Percentiles rank a stretch among this genome's conserved stretches.
Conservation (phyloP, 768 basidiomycete species). For the Psilocybe azurescens region DNA sequence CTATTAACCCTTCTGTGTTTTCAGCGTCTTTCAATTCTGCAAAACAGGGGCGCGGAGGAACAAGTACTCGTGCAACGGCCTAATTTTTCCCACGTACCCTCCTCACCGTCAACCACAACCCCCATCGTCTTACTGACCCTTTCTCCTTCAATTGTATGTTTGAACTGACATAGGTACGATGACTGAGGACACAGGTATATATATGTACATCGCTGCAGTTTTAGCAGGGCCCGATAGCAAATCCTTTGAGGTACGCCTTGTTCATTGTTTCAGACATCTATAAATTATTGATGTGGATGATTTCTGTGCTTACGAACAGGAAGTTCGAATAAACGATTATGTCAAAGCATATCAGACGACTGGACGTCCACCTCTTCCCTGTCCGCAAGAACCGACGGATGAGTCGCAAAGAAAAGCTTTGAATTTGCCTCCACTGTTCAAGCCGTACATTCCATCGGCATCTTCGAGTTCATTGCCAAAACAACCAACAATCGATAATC, state of each 20-base stretch:
- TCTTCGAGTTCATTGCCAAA: background rate
- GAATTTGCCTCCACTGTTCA: constrained; percentile 56
- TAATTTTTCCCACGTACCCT: background rate
- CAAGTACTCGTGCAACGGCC: too few species aligned
- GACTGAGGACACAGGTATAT: background rate
- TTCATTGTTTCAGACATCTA: background rate
- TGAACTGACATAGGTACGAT: background rate
- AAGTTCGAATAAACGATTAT: constrained; percentile 61
- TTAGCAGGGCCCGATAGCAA: background rate
- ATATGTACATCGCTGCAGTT: background rate
- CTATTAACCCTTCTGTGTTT: too few species aligned
- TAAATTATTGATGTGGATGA: background rate
- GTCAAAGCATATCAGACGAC: constrained; percentile 51
- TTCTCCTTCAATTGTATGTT: background rate
- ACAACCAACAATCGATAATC: background rate
- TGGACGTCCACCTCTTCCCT: constrained; percentile 50
- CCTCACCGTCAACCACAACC: background rate
- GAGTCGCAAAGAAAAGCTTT: constrained; percentile 47
- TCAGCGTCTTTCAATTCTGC: too few species aligned
- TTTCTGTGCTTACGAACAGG: constrained; percentile 39
- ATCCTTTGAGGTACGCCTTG: background rate
- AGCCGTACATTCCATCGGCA: constrained; percentile 34
- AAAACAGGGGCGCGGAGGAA: too few species aligned
- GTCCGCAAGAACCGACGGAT: constrained; percentile 50
- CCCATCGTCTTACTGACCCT: background rate